phyloP scores from a whole-genome alignment of 345 rosid genomes.

The Heritiera fomes region DNA sequence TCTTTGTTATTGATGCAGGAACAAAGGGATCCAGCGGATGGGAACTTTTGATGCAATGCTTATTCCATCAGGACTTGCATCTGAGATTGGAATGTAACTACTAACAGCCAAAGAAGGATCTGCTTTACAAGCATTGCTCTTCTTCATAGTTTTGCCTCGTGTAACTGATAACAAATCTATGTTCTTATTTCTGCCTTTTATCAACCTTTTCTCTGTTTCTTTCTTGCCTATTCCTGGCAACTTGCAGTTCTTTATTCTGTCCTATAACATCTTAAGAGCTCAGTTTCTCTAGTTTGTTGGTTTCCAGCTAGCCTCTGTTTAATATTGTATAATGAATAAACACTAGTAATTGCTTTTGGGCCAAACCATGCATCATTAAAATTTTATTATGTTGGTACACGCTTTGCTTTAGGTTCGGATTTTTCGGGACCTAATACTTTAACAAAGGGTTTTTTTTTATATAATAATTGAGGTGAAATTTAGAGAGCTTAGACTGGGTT shows the following conservation, averaged over 20 bases:
- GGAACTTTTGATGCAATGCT: slow-evolving; percentile 43
- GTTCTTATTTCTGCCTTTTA: neutral
- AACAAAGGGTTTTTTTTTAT: no score
- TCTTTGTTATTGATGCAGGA: slow-evolving; percentile 43
- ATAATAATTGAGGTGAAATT: no score
- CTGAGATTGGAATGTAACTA: slow-evolving; percentile 23
- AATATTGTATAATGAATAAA: slow-evolving; percentile 8
- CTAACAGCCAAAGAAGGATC: slow-evolving; percentile 8
- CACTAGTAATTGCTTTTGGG: neutral
- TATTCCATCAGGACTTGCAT: slow-evolving; percentile 53
- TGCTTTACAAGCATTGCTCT: neutral
- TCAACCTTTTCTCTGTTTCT: neutral
- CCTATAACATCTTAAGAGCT: slow-evolving; percentile 11
- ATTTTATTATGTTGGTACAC: neutral
- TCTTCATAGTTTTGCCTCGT: neutral
- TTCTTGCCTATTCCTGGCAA: neutral
- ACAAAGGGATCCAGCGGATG: slow-evolving; percentile 41
- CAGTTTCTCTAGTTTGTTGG: neutral
- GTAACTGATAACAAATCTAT: neutral
- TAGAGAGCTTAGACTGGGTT: no score
- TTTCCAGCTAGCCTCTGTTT: neutral
- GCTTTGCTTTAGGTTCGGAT: neutral
- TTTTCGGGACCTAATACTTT: no score
- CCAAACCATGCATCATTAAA: neutral
- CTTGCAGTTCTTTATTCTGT: neutral